Conservation (phyloP, 208 protist species). For the Crithidia bombi region DNA sequence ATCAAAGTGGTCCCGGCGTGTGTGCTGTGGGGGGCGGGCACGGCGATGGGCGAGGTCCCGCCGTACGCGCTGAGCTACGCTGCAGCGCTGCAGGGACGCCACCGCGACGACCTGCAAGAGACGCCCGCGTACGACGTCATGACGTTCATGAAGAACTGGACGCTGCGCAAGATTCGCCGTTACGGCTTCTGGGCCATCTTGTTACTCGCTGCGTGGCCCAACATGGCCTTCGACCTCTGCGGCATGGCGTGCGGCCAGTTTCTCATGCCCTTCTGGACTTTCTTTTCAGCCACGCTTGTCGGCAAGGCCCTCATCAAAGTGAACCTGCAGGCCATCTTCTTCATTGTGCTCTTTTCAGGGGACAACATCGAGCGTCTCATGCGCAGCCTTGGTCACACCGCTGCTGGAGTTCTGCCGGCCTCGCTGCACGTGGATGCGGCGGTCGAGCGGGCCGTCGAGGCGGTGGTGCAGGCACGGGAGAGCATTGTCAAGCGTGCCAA, state of each 20-base stretch:
- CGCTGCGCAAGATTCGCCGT: conserved; percentile 71
- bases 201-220: conserved; percentile 95
- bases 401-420: conserved; percentile 34
- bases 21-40: conserved; percentile 94
- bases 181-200: conserved; percentile 95
- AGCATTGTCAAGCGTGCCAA: conserved; percentile 70
- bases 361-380: conserved; percentile 79
- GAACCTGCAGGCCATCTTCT: conserved; percentile 88
- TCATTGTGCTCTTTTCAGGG: conserved; percentile 87
- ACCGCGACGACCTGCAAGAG: conserved; percentile 43
- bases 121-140: conserved; percentile 63
- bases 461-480: conserved; percentile 63
- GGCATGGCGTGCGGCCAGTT: conserved; percentile 97
- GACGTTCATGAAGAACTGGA: conserved; percentile 83
- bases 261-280: conserved; percentile 96
- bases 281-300: conserved; percentile 96
- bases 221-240: conserved; percentile 97
- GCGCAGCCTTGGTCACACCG: conserved; percentile 28
- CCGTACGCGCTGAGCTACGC: conserved; percentile 96
- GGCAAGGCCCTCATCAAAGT: conserved; percentile 96
- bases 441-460: conserved; percentile 45
- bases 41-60: conserved; percentile 97
- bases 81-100: conserved; percentile 71
- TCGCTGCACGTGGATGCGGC: conserved; percentile 36
- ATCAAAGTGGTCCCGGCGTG: conserved; percentile 83